Conservation (phyloP, 139 green algal genomes). For the Limnomonas spitsbergensis region DNA sequence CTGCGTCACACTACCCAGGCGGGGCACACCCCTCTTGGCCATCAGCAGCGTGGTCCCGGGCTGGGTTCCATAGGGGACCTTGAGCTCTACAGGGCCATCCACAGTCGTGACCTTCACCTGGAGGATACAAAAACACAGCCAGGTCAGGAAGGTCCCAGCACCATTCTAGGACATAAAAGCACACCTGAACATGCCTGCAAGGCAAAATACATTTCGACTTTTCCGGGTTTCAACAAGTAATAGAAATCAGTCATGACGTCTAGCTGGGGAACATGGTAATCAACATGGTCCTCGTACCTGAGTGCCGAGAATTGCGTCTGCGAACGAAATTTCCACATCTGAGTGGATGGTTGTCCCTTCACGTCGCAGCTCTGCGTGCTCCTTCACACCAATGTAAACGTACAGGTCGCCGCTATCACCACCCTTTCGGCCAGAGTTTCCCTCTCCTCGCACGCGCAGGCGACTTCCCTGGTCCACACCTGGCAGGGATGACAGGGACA, state of each 20-base stretch:
- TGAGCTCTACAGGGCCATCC: slow-evolving; percentile 93
- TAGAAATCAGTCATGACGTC: too few relatives aligned
- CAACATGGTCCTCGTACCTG: too few relatives aligned
- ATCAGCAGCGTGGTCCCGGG: slow-evolving; percentile 97
- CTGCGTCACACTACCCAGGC: slow-evolving; percentile 63
- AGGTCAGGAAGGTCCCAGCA: too few relatives aligned
- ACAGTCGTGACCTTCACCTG: slow-evolving; percentile 82
- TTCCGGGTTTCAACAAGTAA: too few relatives aligned
- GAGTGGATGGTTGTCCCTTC: slow-evolving; percentile 89
- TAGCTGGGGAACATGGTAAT: too few relatives aligned
- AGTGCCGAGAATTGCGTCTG: slow-evolving; percentile 94
- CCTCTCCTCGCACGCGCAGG: slow-evolving; percentile 83
- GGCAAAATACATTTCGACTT: too few relatives aligned
- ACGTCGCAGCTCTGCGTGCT: slow-evolving; percentile 79
- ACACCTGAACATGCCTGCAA: too few relatives aligned
- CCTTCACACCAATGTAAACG: slow-evolving; percentile 86
- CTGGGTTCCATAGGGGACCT: slow-evolving; percentile 93
- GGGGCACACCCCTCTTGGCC: slow-evolving; percentile 91
- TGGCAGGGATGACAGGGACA: too few relatives aligned
- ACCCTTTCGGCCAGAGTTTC: slow-evolving; percentile 59
- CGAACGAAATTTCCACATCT: slow-evolving; percentile 69
- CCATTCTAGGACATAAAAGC: too few relatives aligned
- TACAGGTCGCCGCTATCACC: slow-evolving; percentile 89
- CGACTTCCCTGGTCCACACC: slow-evolving; percentile 84
- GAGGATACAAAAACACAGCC: too few relatives aligned